Conservation (phyloP, 2,329 filamentous ascomycete species). For the Epicoccum sorghinum region DNA sequence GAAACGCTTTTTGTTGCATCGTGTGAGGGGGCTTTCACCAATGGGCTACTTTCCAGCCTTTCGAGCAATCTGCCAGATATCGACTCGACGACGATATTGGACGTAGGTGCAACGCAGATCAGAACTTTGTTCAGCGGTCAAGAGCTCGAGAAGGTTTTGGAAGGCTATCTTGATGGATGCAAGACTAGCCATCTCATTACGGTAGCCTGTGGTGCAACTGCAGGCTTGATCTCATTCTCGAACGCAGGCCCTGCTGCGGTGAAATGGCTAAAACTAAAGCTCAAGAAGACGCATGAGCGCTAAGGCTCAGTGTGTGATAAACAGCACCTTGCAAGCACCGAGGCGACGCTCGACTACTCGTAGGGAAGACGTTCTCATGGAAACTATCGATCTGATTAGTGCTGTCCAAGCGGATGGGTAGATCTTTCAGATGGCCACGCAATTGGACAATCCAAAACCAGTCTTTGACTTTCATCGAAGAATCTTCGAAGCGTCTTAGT, state of each 20-base stretch:
- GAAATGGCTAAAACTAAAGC: constrained; percentile 19
- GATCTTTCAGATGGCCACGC: too few species aligned
- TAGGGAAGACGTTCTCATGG: too few species aligned
- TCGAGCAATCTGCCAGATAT: constrained; percentile 43
- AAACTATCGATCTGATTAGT: too few species aligned
- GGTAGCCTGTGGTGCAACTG: constrained; percentile 27
- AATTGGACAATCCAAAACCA: too few species aligned
- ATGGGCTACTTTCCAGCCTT: constrained; percentile 46
- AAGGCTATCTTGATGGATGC: constrained; percentile 35
- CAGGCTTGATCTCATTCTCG: constrained; percentile 25
- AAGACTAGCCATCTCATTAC: constrained; percentile 31
- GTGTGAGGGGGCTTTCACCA: constrained; percentile 51
- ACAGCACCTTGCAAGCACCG: too few species aligned
- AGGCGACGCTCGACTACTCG: too few species aligned
- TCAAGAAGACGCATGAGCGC: constrained; percentile 23
- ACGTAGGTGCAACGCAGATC: constrained; percentile 54
- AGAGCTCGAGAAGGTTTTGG: constrained; percentile 29
- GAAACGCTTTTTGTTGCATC: constrained; percentile 53
- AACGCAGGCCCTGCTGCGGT: constrained; percentile 27
- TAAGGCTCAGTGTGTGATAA: background rate
- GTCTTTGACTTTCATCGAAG: too few species aligned
- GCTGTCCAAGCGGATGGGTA: too few species aligned
- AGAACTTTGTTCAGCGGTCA: constrained; percentile 39
- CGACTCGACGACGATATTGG: constrained; percentile 44
- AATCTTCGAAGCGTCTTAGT: too few species aligned